Evolutionary conservation across 1,284 basidiomycete species (phyloP).

Genomic region (Neotropicomus parvogracilis): DNA sequence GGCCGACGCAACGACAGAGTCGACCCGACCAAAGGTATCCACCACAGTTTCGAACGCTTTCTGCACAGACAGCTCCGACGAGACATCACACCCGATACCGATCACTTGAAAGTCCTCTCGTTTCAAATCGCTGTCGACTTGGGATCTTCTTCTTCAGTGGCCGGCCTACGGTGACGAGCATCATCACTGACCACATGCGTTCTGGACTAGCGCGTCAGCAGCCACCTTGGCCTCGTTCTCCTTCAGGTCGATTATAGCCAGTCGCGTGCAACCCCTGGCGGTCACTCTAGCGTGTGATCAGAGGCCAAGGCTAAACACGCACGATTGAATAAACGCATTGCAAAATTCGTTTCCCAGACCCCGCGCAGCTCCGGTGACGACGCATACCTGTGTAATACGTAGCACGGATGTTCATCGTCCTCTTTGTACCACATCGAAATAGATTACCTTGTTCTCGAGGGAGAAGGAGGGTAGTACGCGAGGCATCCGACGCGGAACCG

Average conservation of each 20-base stretch:
- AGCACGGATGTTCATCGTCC: background rate
- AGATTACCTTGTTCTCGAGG: slow-evolving; percentile 60
- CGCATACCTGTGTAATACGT: slow-evolving; percentile 70
- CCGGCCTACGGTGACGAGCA: slow-evolving; percentile 10
- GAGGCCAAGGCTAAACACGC: slow-evolving; percentile 31
- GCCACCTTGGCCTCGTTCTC: slow-evolving; percentile 68
- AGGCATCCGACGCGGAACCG: slow-evolving; percentile 21
- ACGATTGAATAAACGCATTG: slow-evolving; percentile 85
- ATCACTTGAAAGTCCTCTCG: slow-evolving; percentile 66
- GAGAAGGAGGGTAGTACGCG: slow-evolving; percentile 60
- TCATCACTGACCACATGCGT: slow-evolving; percentile 46
- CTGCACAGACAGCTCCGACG: slow-evolving; percentile 77
- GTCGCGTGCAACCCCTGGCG: slow-evolving; percentile 70
- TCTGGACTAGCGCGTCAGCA: slow-evolving; percentile 67
- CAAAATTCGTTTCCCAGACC: slow-evolving; percentile 90
- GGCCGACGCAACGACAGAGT: slow-evolving; percentile 85
- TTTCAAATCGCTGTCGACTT: slow-evolving; percentile 58
- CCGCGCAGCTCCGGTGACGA: slow-evolving; percentile 92
- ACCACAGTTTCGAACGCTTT: slow-evolving; percentile 67
- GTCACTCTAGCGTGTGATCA: slow-evolving; percentile 1
- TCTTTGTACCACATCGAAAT: background rate
- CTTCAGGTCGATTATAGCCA: slow-evolving; percentile 85
- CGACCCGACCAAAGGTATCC: slow-evolving; percentile 77
- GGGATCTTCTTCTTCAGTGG: slow-evolving; percentile 39
- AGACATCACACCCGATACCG: slow-evolving; percentile 86